These are phyloP conservation scores for Mrakia frigida DNA, from an alignment of 768 basidiomycete species.

Conservation along the genomic window DNA sequence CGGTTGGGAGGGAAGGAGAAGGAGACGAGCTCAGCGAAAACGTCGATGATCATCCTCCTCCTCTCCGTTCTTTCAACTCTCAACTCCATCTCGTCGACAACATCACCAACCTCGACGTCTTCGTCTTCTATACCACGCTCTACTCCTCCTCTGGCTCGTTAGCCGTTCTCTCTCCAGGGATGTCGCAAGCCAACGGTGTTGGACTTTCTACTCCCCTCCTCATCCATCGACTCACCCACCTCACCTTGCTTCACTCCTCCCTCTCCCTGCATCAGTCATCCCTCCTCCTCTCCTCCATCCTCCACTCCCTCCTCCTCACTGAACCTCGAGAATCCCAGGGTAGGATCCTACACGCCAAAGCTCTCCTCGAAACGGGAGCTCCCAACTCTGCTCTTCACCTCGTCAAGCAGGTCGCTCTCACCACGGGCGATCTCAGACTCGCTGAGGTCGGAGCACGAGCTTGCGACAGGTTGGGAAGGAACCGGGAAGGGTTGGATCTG, in stretches of 20 bases:
- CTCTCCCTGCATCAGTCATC: conserved; percentile 13
- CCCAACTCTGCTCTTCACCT: conserved; percentile 68
- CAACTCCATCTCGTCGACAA: no score
- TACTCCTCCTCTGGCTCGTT: no score
- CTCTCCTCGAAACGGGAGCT: conserved; percentile 64
- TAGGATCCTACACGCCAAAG: conserved; percentile 75
- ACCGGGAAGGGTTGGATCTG: conserved; percentile 57
- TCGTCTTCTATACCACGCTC: no score
- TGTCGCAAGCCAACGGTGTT: background rate
- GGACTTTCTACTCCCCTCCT: background rate
- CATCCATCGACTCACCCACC: conserved; percentile 3
- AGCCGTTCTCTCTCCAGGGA: background rate
- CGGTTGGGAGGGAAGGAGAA: background rate
- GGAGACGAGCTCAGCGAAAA: background rate
- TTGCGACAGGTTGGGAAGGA: conserved; percentile 64
- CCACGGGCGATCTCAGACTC: conserved; percentile 27
- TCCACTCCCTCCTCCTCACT: conserved; percentile 26
- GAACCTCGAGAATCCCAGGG: conserved; percentile 63
- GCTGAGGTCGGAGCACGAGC: conserved; percentile 73
- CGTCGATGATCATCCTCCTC: background rate
- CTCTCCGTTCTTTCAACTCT: no score
- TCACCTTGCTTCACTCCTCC: conserved; percentile 18
- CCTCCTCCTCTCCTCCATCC: conserved; percentile 20
- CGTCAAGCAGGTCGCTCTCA: conserved; percentile 44
- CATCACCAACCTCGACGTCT: no score